phyloP scores from a whole-genome alignment of 257 asterid genomes.

The Solanum tarijense region DNA sequence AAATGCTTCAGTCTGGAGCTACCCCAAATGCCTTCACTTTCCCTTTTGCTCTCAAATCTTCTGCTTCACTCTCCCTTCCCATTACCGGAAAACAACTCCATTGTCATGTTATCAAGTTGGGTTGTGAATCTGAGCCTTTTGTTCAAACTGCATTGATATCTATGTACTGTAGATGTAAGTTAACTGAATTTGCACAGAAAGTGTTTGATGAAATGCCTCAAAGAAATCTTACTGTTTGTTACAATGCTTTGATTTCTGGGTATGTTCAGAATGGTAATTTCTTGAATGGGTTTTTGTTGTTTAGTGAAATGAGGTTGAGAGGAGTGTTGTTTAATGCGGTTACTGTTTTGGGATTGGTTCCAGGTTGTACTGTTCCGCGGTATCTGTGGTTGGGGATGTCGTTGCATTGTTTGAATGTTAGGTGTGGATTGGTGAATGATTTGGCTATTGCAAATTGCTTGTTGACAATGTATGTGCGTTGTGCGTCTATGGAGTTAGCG shows the following conservation, averaged over 20 bases:
- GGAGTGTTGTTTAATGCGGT: constrained; percentile 28
- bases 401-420: constrained; percentile 47
- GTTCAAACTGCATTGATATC: constrained; percentile 64
- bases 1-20: constrained; percentile 62
- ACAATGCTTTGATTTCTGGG: constrained; percentile 80
- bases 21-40: constrained; percentile 78
- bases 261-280: constrained; percentile 25
- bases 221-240: constrained; percentile 43
- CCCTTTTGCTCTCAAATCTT: constrained; percentile 73
- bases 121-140: constrained; percentile 69
- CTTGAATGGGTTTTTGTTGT: constrained; percentile 30
- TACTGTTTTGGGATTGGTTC: constrained; percentile 73
- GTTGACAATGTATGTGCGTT: constrained; percentile 69
- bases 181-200: constrained; percentile 24
- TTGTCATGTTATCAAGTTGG: constrained; percentile 60
- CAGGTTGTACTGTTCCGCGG: constrained; percentile 38
- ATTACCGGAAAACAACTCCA: constrained; percentile 50
- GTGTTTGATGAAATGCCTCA: constrained; percentile 76
- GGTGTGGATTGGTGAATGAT: constrained; percentile 34
- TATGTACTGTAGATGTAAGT: constrained; percentile 37
- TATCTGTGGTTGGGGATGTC: constrained; percentile 49
- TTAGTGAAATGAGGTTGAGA: constrained; percentile 44
- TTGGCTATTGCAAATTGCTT: constrained; percentile 59
- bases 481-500: constrained; percentile 46
- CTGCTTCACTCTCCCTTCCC: constrained; percentile 45